Conservation (phyloP, 2,329 filamentous ascomycete genomes). For the Fusarium tjaetaba region DNA sequence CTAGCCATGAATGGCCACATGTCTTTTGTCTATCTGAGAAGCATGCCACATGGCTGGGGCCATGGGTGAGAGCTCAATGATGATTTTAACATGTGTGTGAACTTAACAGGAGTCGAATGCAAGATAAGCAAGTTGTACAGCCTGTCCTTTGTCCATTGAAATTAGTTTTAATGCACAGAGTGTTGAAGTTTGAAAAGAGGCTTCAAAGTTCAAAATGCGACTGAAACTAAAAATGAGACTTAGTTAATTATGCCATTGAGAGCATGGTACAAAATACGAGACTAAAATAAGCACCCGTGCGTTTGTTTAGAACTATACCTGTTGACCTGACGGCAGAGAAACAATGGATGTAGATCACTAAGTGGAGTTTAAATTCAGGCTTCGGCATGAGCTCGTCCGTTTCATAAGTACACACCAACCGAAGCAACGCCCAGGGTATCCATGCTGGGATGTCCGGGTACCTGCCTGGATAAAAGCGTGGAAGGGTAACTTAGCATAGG, state of each 20-base stretch:
- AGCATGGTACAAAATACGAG: neutral
- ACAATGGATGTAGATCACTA: neutral
- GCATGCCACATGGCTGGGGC: neutral
- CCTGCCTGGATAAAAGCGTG: fast-evolving
- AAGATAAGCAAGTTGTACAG: neutral
- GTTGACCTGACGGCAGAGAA: neutral
- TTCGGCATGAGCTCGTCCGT: neutral
- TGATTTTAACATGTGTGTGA: too few species aligned
- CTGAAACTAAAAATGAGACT: neutral
- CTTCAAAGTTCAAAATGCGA: neutral
- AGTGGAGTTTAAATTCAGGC: neutral
- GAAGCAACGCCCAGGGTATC: neutral
- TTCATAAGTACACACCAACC: neutral
- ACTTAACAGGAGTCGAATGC: too few species aligned
- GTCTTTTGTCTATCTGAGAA: neutral
- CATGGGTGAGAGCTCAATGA: neutral
- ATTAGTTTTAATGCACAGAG: neutral
- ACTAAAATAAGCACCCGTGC: fast-evolving
- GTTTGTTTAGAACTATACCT: neutral
- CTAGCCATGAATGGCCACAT: neutral
- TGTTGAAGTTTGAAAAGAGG: neutral
- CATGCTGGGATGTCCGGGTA: neutral
- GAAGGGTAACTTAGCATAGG: neutral
- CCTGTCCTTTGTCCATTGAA: too few species aligned
- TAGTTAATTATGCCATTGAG: neutral